phyloP scores from a whole-genome alignment of 768 basidiomycete species.

The Mycena epipterygia region DNA sequence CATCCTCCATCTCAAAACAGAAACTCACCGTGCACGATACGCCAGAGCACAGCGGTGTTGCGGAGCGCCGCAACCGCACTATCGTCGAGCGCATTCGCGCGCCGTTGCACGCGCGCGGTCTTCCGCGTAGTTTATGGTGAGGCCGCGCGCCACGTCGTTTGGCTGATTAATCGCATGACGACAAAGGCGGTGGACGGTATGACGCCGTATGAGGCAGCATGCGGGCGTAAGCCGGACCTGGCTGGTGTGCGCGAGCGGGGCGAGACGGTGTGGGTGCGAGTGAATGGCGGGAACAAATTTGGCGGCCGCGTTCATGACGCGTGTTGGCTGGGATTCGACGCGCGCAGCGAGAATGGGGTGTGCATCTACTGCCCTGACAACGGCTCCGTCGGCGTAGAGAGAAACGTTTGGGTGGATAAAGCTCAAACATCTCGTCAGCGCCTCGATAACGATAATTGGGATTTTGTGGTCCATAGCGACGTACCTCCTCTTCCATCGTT shows the following conservation, averaged over 20 bases:
- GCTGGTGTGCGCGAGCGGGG: constrained; percentile 11
- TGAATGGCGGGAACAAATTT: constrained; percentile 7
- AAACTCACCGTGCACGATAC: constrained; percentile 43
- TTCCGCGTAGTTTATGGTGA: constrained; percentile 38
- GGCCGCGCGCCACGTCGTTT: constrained; percentile 33
- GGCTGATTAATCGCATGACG: constrained; percentile 36
- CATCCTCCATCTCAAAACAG: constrained; percentile 12
- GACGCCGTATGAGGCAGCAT: constrained; percentile 33
- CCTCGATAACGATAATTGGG: constrained; percentile 15
- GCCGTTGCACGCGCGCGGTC: constrained; percentile 32
- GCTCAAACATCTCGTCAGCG: constrained; percentile 7
- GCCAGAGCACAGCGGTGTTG: constrained; percentile 46
- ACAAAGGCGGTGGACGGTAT: constrained; percentile 13
- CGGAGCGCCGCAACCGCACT: constrained; percentile 42
- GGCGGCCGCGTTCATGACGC: constrained; percentile 12
- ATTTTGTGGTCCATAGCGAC: constrained; percentile 3
- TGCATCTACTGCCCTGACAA: constrained; percentile 37
- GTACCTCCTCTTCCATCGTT: constrained; percentile 12
- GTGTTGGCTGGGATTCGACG: constrained; percentile 21
- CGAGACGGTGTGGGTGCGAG: constrained; percentile 8
- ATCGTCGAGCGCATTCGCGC: constrained; percentile 38
- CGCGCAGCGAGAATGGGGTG: constrained; percentile 21
- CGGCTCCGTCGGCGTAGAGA: constrained; percentile 26
- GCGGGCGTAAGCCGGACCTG: constrained; percentile 32
- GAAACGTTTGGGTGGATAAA: constrained; percentile 11